Evolutionary conservation across 1,284 basidiomycete species (phyloP).

Genomic region (Gomphus bonarii): DNA sequence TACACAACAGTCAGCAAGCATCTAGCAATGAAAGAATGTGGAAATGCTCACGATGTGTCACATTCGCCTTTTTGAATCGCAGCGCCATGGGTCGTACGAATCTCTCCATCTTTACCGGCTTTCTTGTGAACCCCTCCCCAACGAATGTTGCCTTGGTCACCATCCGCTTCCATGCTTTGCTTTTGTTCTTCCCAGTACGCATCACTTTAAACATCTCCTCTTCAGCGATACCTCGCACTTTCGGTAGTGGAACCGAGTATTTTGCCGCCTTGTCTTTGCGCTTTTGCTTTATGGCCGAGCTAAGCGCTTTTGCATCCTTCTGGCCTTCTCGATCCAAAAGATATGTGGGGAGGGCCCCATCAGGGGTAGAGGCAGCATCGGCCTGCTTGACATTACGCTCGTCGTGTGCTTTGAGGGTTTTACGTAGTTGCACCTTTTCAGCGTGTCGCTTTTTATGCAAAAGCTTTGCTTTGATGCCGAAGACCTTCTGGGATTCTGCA

Average conservation of each 20-base stretch:
- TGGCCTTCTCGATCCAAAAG: conserved; percentile 95
- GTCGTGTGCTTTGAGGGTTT: conserved; percentile 98
- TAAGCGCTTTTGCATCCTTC: conserved; percentile 95
- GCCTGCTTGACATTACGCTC: conserved; percentile 96
- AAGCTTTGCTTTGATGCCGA: conserved; percentile 96
- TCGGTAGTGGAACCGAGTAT: conserved; percentile 93
- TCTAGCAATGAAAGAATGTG: not conserved
- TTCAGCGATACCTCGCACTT: conserved; percentile 96
- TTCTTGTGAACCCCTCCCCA: conserved; percentile 95
- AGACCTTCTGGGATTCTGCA: conserved; percentile 84
- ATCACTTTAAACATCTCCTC: conserved; percentile 99
- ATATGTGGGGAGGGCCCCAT: conserved; percentile 88
- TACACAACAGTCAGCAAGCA: conserved; percentile 7
- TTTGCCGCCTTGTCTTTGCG: conserved; percentile 99
- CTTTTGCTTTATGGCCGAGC: conserved; percentile 97
- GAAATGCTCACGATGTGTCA: conserved; percentile 85
- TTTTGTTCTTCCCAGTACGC: conserved; percentile 96
- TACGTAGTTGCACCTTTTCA: conserved; percentile 98
- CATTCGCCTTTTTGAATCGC: conserved; percentile 97
- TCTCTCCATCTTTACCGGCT: conserved; percentile 98
- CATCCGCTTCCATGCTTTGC: conserved; percentile 99
- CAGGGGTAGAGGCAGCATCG: conserved; percentile 71
- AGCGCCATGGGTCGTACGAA: conserved; percentile 97
- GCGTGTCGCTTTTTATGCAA: conserved; percentile 93
- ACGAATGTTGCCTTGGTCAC: conserved; percentile 99